Base-by-base conservation (phyloP, 805 yeast genomes). In the Saccharomycopsis olivae region DNA sequence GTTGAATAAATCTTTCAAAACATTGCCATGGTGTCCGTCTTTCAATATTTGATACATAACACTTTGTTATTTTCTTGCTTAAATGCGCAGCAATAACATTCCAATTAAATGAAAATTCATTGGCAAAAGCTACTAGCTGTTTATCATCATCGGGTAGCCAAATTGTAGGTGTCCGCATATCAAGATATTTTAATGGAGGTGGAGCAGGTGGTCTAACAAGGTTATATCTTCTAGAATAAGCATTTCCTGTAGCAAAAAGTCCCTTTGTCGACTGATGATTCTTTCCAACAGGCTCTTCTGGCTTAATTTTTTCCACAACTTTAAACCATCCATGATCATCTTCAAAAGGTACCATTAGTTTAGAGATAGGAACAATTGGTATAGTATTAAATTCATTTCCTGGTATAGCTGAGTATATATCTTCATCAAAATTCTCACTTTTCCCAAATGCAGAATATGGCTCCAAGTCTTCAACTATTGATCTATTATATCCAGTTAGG, bases 11-110 rank as follows among this genome's bases (percentile, higher is more conserved):
- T 49, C 98, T 66, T 59, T 92, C 98, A 62, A 92, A 92, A 57
- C 97, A 89, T 57, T 89, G 97, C 98, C 98, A 92, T 0, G 98
- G 94, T 0, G 97, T 92, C 53, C 98, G 71, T 53, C 96, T 73
- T 58, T 92, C 97, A 42, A 87, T 85, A 53, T 85, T 87, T 1
- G 97, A 82, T 29, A 77, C 72, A 56, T 85, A 87, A 11, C 79
- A 73, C 48, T 75, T 68, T 0, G 85, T 72, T 2, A 86, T 72
- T 37, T 70, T 66, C 2, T 78, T 69, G 33, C 81, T 70, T 56
- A 92, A 63, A 53, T 82, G 84, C 5, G 88, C 82, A 2, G 96
- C 76, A 17, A 92, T 85, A 37, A 88, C 70, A 46, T 79, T 87
- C 98, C 98, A 92, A 55, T 92, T 92, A 63, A 85, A 87, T 6